Percentiles rank a stretch among this genome's conserved stretches.
phyloP scores from a whole-genome alignment of 257 asterid genomes.

The Solanum appendiculatum region DNA sequence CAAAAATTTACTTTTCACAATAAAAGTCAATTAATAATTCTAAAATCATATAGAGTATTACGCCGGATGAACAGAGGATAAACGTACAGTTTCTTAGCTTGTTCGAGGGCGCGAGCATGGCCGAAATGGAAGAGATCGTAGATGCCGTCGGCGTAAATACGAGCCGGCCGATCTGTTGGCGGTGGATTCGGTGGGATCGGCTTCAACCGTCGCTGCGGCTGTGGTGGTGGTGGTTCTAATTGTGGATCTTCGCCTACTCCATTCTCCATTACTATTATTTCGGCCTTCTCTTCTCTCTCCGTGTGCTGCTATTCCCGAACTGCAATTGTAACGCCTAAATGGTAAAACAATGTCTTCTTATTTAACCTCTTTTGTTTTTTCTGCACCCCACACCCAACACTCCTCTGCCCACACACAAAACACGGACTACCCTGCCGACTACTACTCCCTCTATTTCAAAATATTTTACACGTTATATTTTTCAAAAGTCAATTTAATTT shows the following conservation, averaged over 20 bases:
- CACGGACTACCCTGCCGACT: background rate
- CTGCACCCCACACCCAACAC: background rate
- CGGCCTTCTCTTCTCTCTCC: background rate
- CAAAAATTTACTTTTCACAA: background rate
- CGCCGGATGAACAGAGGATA: background rate
- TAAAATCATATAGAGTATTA: background rate
- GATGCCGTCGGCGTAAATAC: conserved; percentile 95
- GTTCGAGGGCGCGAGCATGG: conserved; percentile 97
- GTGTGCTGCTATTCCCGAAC: background rate
- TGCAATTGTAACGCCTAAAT: background rate
- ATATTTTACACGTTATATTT: background rate
- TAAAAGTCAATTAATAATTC: background rate
- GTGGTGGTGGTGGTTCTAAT: background rate
- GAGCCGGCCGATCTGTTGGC: conserved; percentile 63
- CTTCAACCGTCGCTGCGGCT: background rate
- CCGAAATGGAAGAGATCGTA: conserved; percentile 99
- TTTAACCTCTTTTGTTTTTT: background rate
- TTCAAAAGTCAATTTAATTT: background rate
- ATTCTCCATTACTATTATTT: background rate
- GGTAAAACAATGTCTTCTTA: background rate
- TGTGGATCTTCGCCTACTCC: conserved; percentile 1
- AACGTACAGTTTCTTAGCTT: conserved; percentile 67
- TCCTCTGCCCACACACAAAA: background rate
- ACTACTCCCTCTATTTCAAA: background rate
- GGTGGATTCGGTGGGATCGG: conserved; percentile 17